Base-by-base conservation (phyloP, 306 rosid genomes). In the Lupinus albus region DNA sequence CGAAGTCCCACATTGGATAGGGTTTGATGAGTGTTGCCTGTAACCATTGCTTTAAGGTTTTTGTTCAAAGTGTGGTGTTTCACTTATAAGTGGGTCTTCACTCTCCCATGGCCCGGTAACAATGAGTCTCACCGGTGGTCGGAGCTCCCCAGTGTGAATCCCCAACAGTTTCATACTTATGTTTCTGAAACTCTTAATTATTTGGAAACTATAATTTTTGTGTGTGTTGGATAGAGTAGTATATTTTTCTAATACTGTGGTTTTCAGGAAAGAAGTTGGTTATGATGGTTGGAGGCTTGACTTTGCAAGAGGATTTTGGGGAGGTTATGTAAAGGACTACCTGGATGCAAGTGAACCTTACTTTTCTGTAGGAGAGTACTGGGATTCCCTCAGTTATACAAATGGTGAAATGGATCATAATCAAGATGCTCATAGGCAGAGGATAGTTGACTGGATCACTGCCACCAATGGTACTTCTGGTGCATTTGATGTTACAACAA, bases 201-300 rank as follows among this genome's bases (percentile, higher is more conserved):
- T 56, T 44, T 28, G 67, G 61, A 9, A 7, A 28, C 25, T 20
- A 8, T 18, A 9, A 48, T 38, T 65, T 14, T 6, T 46, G 14
- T 14, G 10, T 49, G 25, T 39, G 16, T 6, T 41, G 32, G n/a
- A 14, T 12, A 38, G 45, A 32, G 45, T 56, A 68, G 46, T 16
- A 46, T 67, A 46, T n/a, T 49, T 64, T 50, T 50, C 59, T 48
- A 16, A 41, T 44, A 45, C 25, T 46, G 30, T 79, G 72, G 50
- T 41, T 11, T 54, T 55, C 87, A 91, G 97, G 84, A 35, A 91
- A 32, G 97, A 91, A 79, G 72, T 91, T 67, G 97, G 97, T 41
- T 91, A 88, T 74, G 96, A 88, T 71, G 97, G 97, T 46, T 91
- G 97, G 97, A 86, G 97, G 81, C 94, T 91, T 70, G 97, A 91